Base-by-base conservation (phyloP, 129 eudicot species). In the Lonicera japonica region DNA sequence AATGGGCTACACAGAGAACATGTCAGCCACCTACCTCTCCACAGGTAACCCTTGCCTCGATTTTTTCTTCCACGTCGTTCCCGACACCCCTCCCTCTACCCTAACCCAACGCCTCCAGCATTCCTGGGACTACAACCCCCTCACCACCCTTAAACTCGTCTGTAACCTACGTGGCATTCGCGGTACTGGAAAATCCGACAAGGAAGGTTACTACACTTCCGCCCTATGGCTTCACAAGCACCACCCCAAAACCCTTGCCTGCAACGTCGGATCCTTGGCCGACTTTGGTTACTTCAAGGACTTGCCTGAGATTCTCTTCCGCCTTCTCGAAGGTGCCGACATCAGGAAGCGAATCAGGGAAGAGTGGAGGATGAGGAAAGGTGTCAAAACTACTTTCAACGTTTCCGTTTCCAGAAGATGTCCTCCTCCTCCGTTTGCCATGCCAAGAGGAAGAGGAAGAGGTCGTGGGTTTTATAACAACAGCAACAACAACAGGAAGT, bases 161-260 rank as follows among this genome's bases (percentile, higher is more conserved):
- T 34, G 53, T 19, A 34, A 66, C 14, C 54, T 55, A 1, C 23
- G 71, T 5, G 60, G 62, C 17, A 53, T 66, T 14, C 47, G 63
- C 21, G 63, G 63, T 8, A 58, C 63, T 21, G 63, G 62, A 3
- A 36, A 66, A 13, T 29, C 57, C 18, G 46, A 52, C 15, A 65
- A 51, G 57, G 70, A 65, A 50, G 70, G 70, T 51, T 66, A 34
- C 46, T 55, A 25, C 55, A 17, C 21, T 4, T 4, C 55, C 5
- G 55, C 55, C 19, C 21, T 50, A 5, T 50, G 55, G 71, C 50
- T 66, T 11, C 63, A 66, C 55, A 40, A 56, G 14, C n/a, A 55
- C 63, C 71, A 66, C 53, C 71, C 71, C 4, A 29, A 54, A 66
- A 66, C 71, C 19, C 39, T 66, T 4, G 71, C 71, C 11, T 66